Conservation (phyloP, 768 basidiomycete species). For the Sarcomyxa edulis region DNA sequence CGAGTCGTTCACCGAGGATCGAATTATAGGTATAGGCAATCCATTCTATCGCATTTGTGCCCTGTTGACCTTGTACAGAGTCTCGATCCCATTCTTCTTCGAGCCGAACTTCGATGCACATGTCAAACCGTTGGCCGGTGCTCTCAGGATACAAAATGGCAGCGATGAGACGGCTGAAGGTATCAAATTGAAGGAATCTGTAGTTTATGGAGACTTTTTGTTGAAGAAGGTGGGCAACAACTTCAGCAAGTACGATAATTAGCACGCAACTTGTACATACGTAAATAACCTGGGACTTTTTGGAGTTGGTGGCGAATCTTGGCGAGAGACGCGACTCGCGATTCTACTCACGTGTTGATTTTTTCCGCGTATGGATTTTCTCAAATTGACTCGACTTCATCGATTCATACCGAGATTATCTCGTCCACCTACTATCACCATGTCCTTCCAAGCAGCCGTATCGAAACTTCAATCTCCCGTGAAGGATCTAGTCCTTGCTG, state of each 20-base stretch:
- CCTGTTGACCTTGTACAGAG: slow-evolving; percentile 29
- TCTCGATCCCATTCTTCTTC: slow-evolving; percentile 94
- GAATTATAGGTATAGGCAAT: slow-evolving; percentile 56
- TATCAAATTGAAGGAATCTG: slow-evolving; percentile 33
- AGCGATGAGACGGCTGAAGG: slow-evolving; percentile 10
- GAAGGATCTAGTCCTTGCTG: slow-evolving; percentile 52
- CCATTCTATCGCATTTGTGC: neutral
- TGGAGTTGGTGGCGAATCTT: too few species aligned
- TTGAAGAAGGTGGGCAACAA: slow-evolving; percentile 68
- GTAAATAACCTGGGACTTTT: too few species aligned
- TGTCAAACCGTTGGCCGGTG: slow-evolving; percentile 61
- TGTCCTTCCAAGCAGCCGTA: slow-evolving; percentile 51
- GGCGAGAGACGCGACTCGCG: too few species aligned
- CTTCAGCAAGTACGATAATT: slow-evolving; percentile 51
- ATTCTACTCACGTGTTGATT: too few species aligned
- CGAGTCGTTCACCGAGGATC: slow-evolving; percentile 74
- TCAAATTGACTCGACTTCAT: slow-evolving; percentile 34
- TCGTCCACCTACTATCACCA: slow-evolving; percentile 23
- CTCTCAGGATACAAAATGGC: slow-evolving; percentile 36
- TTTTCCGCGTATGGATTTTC: too few species aligned
- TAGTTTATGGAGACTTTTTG: slow-evolving; percentile 79
- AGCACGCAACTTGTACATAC: too few species aligned
- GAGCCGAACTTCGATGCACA: slow-evolving; percentile 81
- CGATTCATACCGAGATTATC: slow-evolving; percentile 28
- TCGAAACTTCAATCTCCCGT: slow-evolving; percentile 40